These are phyloP conservation scores for Cyberlindnera petersonii DNA, from an alignment of 805 yeast species.

Conservation along the genomic window DNA sequence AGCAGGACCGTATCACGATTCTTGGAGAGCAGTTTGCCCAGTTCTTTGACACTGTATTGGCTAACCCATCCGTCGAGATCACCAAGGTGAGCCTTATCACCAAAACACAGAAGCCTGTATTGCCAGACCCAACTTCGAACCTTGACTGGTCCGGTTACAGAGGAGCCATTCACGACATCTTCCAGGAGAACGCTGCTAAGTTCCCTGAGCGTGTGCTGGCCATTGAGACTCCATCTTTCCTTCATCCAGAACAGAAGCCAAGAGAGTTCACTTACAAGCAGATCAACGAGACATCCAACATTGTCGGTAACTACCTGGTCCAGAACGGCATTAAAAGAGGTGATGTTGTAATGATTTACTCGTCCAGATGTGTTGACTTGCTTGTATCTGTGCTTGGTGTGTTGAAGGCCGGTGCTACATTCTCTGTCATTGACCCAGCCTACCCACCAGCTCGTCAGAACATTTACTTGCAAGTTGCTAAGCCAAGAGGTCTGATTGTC, in stretches of 20 bases:
- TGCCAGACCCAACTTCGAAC: constrained; percentile 87
- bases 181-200: constrained; percentile 77
- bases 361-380: constrained; percentile 94
- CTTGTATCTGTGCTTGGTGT: constrained; percentile 98
- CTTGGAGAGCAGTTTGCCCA: constrained; percentile 70
- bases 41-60: constrained; percentile 39
- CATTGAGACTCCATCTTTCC: constrained; percentile 79
- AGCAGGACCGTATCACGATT: constrained; percentile 60
- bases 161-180: constrained; percentile 96
- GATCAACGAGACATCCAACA: constrained; percentile 88
- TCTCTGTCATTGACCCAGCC: constrained; percentile 98
- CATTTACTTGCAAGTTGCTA: constrained; percentile 86
- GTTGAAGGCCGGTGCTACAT: constrained; percentile 96
- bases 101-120: constrained; percentile 46
- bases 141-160: constrained; percentile 88
- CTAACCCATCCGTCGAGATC: constrained; percentile 39
- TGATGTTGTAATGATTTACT: constrained; percentile 96
- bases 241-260: constrained; percentile 45
- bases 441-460: constrained; percentile 98
- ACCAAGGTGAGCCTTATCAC: constrained; percentile 70
- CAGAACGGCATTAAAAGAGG: constrained; percentile 80
- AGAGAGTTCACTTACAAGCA: constrained; percentile 81
- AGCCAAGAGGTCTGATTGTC: constrained; percentile 87
- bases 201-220: constrained; percentile 89
- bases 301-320: constrained; percentile 85